These are phyloP conservation scores for Myriosclerotinia duriaeana DNA, from an alignment of 2,329 filamentous ascomycete species.

Conservation along the genomic window DNA sequence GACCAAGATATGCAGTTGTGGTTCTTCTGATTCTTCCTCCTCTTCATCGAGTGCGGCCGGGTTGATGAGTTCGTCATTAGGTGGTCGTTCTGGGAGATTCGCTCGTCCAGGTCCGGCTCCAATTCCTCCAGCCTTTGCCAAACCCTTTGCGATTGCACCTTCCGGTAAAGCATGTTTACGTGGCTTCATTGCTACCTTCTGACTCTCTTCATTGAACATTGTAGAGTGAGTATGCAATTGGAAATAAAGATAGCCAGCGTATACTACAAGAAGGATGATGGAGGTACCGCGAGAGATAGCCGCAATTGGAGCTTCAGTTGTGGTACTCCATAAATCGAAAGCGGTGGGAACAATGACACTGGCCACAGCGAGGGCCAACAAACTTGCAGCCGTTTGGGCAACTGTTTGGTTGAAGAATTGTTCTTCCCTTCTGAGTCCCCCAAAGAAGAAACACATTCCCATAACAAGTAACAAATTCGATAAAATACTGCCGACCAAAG, in stretches of 20 bases:
- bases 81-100: constrained; percentile 29
- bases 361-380: constrained; percentile 69
- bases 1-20: constrained; percentile 69
- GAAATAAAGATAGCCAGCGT: constrained; percentile 82
- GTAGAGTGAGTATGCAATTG: constrained; percentile 81
- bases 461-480: constrained; percentile 87
- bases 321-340: constrained; percentile 60
- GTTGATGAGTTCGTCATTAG: constrained; percentile 45
- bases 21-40: constrained; percentile 71
- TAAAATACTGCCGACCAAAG: constrained; percentile 85
- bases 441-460: constrained; percentile 91
- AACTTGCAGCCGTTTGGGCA: constrained; percentile 77
- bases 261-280: constrained; percentile 80
- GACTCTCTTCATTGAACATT: constrained; percentile 77
- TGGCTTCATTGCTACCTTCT: constrained; percentile 68
- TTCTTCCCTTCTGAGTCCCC: constrained; percentile 64
- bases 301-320: constrained; percentile 50
- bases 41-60: constrained; percentile 46
- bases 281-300: constrained; percentile 69
- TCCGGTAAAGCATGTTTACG: constrained; percentile 43
- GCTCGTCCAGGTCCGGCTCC: constrained; percentile 38
- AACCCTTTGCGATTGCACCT: constrained; percentile 37
- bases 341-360: constrained; percentile 88
- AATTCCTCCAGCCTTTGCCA: constrained; percentile 39
- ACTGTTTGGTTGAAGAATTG: constrained; percentile 93